Evolutionary conservation across 345 rosid genomes (phyloP).

Genomic region (Lepidium aucheri): DNA sequence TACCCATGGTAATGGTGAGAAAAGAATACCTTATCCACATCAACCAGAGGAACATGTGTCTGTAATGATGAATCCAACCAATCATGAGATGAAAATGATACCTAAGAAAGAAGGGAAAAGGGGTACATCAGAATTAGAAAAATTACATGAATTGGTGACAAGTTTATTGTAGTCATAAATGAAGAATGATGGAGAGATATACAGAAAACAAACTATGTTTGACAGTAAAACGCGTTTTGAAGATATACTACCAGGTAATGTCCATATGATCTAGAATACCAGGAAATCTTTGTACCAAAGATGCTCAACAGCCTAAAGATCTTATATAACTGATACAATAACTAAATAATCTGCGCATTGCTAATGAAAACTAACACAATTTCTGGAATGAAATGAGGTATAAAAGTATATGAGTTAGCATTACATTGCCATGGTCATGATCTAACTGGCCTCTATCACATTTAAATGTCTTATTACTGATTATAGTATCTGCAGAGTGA

Average conservation of each 20-base stretch:
- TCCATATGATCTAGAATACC: background rate
- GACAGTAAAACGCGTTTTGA: background rate
- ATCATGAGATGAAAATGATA: constrained; percentile 35
- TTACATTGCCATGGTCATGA: constrained; percentile 59
- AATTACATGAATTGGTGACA: background rate
- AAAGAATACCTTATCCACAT: constrained; percentile 79
- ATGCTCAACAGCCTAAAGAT: background rate
- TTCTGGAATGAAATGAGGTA: background rate
- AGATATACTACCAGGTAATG: background rate
- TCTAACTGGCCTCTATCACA: constrained; percentile 27
- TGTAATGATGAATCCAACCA: constrained; percentile 73
- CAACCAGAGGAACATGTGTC: constrained; percentile 82
- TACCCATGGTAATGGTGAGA: background rate
- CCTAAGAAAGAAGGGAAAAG: constrained; percentile 45
- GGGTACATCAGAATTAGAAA: background rate
- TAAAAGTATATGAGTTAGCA: constrained; percentile 4
- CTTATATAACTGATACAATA: background rate
- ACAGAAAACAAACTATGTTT: background rate
- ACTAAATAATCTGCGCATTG: background rate
- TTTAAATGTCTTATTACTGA: constrained; percentile 16
- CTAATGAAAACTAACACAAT: background rate
- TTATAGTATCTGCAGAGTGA: constrained; percentile 20
- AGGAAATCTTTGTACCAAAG: background rate
- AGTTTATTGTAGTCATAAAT: background rate
- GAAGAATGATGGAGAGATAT: background rate